Evolutionary conservation across 345 rosid genomes (phyloP).

Genomic region (Odontarrhena argentea): DNA sequence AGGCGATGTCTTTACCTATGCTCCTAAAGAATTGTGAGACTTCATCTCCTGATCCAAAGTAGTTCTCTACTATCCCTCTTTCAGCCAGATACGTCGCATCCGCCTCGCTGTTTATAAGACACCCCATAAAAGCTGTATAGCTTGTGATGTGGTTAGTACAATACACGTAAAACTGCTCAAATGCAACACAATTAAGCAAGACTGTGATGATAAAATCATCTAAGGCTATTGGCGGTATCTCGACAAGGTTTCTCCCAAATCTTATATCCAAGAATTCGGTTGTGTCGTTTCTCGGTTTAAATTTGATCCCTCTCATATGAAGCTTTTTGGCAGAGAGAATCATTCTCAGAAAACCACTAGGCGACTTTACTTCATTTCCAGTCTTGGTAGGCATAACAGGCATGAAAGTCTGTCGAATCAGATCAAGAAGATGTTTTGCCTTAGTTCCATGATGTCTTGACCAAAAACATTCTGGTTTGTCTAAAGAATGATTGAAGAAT

Average conservation of each 20-base stretch:
- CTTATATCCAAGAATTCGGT: slow-evolving; percentile 32
- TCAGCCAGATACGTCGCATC: slow-evolving; percentile 52
- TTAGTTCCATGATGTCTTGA: background rate
- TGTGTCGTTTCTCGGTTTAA: too few species aligned
- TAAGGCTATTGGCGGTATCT: slow-evolving; percentile 46
- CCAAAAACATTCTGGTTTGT: background rate
- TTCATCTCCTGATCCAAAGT: slow-evolving; percentile 52
- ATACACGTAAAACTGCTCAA: slow-evolving; percentile 48
- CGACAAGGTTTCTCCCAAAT: slow-evolving; percentile 40
- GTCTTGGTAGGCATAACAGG: background rate
- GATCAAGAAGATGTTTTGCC: background rate
- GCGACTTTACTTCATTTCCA: too few species aligned
- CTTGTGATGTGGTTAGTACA: slow-evolving; percentile 41
- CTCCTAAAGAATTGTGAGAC: slow-evolving; percentile 51
- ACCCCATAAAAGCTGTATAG: slow-evolving; percentile 54
- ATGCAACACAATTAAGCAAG: slow-evolving; percentile 55
- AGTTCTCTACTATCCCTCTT: slow-evolving; percentile 50
- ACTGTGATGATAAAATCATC: slow-evolving; percentile 46
- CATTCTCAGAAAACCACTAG: too few species aligned
- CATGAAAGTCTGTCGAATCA: slow-evolving; percentile 6
- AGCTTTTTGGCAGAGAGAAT: too few species aligned
- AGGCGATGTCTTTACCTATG: slow-evolving; percentile 50
- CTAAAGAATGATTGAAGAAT: background rate
- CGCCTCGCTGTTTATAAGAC: slow-evolving; percentile 45
- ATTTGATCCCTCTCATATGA: too few species aligned